Evolutionary conservation across 208 protist species (phyloP), one percentile per base, ranked within the genome.

Genomic region (Trypanosoma lewisi): DNA sequence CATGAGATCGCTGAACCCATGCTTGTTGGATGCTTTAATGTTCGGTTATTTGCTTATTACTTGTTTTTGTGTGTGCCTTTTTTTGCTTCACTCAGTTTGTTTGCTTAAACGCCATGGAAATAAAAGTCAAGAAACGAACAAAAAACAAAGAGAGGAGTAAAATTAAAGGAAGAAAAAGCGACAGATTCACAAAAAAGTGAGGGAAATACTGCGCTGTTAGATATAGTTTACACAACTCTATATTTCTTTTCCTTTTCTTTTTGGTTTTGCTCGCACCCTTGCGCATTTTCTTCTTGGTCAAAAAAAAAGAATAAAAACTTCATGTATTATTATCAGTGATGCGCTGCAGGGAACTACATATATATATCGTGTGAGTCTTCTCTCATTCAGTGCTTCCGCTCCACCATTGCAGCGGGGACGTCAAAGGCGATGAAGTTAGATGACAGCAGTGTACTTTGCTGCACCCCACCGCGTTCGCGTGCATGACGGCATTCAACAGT

Each of bases 401-500:
- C 42, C 16, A 1, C 42, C 7, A 21, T 19, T 9, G n/a, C n/a
- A 7, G 42, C 42, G 42, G 7, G 42, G 42, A 47, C 42, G 42
- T 47, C 42, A 21, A 47, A 47, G n/a, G 1, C 5, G 16, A 52
- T 25, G 48, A 33, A 27, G 4, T 3, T 5, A 1, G 48, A 1
- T 3, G 16, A 36, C 5, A 23, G 55, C 39, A 16, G 17, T 25
- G 25, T 7, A n/a, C 31, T 12, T 14, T n/a, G 51, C 31, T 5
- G 2, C 12, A 8, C 31, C n/a, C 17, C 31, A 27, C 41, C 27
- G 11, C 39, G 30, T 42, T 54, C 39, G 28, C 21, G 42, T 21
- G 37, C 28, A 16, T 31, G 30, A 12, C 27, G 3, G 17, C 84
- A 65, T 6, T 49, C 33, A 23, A 94, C 60, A 31, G 84, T 70